These are phyloP conservation scores for Salvia miltiorrhiza DNA, from an alignment of 257 asterid genomes.

Conservation along the genomic window DNA sequence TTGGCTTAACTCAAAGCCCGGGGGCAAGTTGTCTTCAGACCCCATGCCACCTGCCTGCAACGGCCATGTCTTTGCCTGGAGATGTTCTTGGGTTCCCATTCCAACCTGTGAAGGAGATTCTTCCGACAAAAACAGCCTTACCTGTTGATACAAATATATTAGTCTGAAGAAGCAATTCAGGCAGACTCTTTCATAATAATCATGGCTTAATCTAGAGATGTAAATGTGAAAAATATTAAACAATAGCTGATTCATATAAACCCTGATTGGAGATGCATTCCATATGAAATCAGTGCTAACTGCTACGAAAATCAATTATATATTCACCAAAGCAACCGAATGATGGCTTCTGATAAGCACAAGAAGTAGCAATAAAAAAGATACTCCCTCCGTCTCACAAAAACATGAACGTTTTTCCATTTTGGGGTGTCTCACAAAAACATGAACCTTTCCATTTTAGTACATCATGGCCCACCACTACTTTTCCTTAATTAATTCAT, in stretches of 20 bases:
- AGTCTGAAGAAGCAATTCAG: conserved; percentile 8
- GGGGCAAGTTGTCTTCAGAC: conserved; percentile 78
- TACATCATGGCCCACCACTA: no score
- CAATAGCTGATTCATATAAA: neutral
- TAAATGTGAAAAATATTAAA: neutral
- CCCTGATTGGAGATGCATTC: conserved; percentile 2
- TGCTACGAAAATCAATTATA: neutral
- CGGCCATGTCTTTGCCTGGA: conserved; percentile 72
- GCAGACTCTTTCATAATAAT: neutral
- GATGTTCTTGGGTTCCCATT: conserved; percentile 68
- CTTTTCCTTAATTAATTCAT: no score
- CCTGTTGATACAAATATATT: conserved; percentile 42
- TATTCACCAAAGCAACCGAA: conserved; percentile 2
- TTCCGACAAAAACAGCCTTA: conserved; percentile 75
- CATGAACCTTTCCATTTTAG: no score
- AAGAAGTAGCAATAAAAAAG: neutral
- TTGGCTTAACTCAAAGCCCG: conserved; percentile 75
- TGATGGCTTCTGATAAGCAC: neutral
- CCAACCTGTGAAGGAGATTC: conserved; percentile 84
- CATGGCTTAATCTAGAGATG: conserved; percentile 7
- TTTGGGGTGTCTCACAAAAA: no score
- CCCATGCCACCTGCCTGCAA: conserved; percentile 39
- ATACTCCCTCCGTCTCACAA: no score
- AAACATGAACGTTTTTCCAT: no score
- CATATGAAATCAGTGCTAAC: neutral